Percentiles rank a stretch among this genome's conserved stretches.
These are phyloP conservation scores for Penicillium sp. DNA, from an alignment of 2,329 filamentous ascomycete species.

Conservation along the genomic window DNA sequence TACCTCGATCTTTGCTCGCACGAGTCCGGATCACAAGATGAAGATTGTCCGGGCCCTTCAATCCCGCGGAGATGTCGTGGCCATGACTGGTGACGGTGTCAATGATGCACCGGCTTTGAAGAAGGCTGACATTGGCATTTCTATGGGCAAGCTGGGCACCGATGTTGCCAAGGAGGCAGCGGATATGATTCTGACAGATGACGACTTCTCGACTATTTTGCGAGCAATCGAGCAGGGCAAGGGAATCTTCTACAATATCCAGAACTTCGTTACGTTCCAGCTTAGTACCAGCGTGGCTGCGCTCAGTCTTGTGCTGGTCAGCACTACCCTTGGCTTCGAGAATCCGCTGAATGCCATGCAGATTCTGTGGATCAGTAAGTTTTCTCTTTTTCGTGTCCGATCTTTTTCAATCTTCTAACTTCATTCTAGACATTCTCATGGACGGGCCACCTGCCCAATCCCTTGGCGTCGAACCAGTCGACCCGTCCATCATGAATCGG, in stretches of 20 bases:
- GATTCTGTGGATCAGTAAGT: constrained; percentile 98
- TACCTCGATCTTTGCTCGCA: constrained; percentile 92
- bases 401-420: constrained; percentile 24
- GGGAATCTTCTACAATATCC: constrained; percentile 98
- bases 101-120: constrained; percentile 97
- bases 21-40: constrained; percentile 95
- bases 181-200: constrained; percentile 82
- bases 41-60: constrained; percentile 93
- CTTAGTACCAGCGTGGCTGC: constrained; percentile 94
- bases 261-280: constrained; percentile 98
- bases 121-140: constrained; percentile 95
- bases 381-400: background rate
- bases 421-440: constrained; percentile 85
- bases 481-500: constrained; percentile 87
- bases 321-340: constrained; percentile 86
- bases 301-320: constrained; percentile 82
- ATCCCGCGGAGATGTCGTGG: constrained; percentile 88
- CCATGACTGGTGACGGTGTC: constrained; percentile 97
- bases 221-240: constrained; percentile 98
- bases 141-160: constrained; percentile 91
- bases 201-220: constrained; percentile 87
- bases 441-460: constrained; percentile 97
- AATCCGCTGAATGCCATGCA: constrained; percentile 99
- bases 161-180: constrained; percentile 95
- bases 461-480: constrained; percentile 89